Evolutionary conservation across 2,329 filamentous ascomycete species (phyloP).

Genomic region (Aureobasidium namibiae): DNA sequence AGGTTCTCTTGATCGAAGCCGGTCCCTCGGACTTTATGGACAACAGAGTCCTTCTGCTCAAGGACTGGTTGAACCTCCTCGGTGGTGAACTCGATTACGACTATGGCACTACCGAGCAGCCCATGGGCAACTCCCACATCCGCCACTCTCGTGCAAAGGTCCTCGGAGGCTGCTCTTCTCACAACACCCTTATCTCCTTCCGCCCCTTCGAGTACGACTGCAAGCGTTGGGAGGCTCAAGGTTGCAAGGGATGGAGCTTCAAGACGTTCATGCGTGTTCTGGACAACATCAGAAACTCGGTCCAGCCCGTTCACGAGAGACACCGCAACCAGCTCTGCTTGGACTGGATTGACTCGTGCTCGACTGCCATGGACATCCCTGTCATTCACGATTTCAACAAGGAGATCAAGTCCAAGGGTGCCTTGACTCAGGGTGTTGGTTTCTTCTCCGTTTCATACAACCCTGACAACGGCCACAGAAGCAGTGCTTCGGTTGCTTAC

Average conservation of each 20-base stretch:
- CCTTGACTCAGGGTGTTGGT: slow-evolving; percentile 67
- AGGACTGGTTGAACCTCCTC: slow-evolving; percentile 77
- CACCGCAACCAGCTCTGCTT: slow-evolving; percentile 87
- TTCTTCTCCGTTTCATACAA: slow-evolving; percentile 92
- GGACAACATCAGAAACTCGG: slow-evolving; percentile 80
- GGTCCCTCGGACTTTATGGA: slow-evolving; percentile 86
- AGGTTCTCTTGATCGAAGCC: slow-evolving; percentile 75
- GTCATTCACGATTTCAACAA: slow-evolving; percentile 80
- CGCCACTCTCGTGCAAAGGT: slow-evolving; percentile 89
- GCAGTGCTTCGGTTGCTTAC: slow-evolving; percentile 82
- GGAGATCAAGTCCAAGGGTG: slow-evolving; percentile 66
- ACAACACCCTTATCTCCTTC: slow-evolving; percentile 92
- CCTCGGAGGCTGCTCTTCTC: slow-evolving; percentile 82
- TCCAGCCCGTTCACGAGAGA: slow-evolving; percentile 76
- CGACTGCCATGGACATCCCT: slow-evolving; percentile 69
- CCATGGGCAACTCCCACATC: slow-evolving; percentile 85
- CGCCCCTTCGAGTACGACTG: slow-evolving; percentile 84
- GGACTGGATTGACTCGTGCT: slow-evolving; percentile 81
- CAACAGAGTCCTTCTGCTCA: slow-evolving; percentile 75
- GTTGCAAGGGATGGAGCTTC: slow-evolving; percentile 80
- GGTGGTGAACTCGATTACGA: slow-evolving; percentile 88
- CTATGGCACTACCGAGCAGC: slow-evolving; percentile 82
- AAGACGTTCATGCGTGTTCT: slow-evolving; percentile 73
- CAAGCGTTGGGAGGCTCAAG: slow-evolving; percentile 72
- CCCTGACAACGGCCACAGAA: slow-evolving; percentile 75